Conservation (phyloP, 306 rosid species). For the Erythrophleum fordii region DNA sequence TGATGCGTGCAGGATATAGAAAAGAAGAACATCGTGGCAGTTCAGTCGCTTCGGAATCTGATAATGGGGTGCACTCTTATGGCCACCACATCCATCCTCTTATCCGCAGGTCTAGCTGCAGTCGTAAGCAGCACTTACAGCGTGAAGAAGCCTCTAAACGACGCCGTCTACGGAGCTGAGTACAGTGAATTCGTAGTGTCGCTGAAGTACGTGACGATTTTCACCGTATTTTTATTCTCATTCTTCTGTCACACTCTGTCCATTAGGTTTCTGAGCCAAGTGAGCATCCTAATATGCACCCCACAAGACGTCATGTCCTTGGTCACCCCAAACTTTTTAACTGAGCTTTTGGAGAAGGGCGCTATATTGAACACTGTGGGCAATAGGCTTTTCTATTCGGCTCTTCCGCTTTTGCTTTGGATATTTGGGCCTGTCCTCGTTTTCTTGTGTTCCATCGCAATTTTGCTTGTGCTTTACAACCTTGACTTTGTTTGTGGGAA, state of each 20-base stretch:
- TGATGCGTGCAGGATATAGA: background rate
- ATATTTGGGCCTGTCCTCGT: background rate
- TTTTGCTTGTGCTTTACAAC: slow-evolving; percentile 64
- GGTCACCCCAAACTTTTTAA: background rate
- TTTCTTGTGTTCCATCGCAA: background rate
- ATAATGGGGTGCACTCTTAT: background rate
- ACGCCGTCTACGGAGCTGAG: background rate
- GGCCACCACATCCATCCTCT: background rate
- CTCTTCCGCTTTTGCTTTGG: background rate
- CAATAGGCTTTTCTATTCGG: background rate
- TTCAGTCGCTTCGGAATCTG: background rate
- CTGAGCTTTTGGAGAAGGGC: background rate
- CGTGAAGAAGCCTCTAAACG: background rate
- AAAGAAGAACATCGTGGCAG: background rate
- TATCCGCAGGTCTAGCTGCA: background rate
- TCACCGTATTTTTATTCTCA: background rate
- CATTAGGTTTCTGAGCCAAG: background rate
- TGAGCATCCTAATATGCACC: background rate
- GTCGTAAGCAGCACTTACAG: background rate
- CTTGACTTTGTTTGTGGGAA: slow-evolving; percentile 48
- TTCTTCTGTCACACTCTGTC: background rate
- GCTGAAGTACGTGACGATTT: background rate
- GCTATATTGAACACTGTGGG: background rate
- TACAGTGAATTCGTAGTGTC: background rate
- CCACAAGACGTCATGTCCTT: background rate